Base-by-base conservation (phyloP, 495 filamentous ascomycete genomes). In the Daldinia childiae region DNA sequence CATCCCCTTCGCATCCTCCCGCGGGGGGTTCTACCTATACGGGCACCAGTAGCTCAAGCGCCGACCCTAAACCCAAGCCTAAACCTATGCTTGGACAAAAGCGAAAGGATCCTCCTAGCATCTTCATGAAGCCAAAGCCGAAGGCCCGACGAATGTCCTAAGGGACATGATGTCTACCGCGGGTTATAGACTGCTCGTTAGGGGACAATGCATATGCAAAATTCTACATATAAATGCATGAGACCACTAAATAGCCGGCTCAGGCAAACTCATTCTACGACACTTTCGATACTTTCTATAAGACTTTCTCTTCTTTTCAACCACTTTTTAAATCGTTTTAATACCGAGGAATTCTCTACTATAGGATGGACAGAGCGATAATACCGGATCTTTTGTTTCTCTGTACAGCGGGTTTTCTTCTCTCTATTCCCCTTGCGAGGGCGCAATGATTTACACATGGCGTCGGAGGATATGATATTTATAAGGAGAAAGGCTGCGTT, bases 91-190 rank as follows among this genome's bases (percentile, higher is more conserved):
- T 17, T 3, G 54, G 64, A 17, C 70, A 63, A 50, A 79, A 80
- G 59, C 68, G 77, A 55, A 81, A 79, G 52, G 26, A 48, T 7
- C 52, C 71, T 4, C 74, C 74, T 9, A 74, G 76, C 66, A 48
- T 80, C 8, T 82, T 82, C 43, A 80, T 81, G 78, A 63, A 64
- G 26, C 75, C 74, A 2, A 74, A 73, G 58, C 36, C 61, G 5
- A 77, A 77, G 54, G 17, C 24, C 27, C 61, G 64, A 29, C 73
- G 75, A 7, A 62, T 60, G 45, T 73, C 60, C 24, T 69, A 39
- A 64, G 29, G 34, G 58, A n/a, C 4, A 45, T 24, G 8, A 12
- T 24, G 43, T 11, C 57, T 17, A 8, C 7, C 26, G 21, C 50
- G 12, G 17, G 19, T 24, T 24, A 5, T n/a, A 11, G n/a, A 41